A percentile compares a stretch with the other conserved stretches of the same genome.
Conservation (phyloP, 345 rosid genomes). For the Litchi chinensis region DNA sequence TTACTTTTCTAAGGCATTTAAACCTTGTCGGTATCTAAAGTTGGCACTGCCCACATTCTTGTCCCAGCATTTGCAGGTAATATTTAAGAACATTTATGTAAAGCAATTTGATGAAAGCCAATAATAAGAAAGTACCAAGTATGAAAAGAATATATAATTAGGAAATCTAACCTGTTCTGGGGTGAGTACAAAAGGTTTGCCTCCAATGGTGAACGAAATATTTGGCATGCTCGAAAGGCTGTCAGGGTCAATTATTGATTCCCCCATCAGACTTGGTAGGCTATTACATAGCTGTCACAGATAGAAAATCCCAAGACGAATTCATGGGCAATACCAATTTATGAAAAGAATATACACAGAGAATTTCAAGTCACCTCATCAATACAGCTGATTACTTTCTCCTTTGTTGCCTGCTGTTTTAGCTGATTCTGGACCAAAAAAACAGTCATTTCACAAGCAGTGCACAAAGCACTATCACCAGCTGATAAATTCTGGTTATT, state of each 20-base stretch:
- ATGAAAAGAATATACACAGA: background rate
- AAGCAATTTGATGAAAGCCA: background rate
- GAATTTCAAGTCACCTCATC: slow-evolving; percentile 41
- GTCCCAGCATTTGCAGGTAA: background rate
- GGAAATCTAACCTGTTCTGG: slow-evolving; percentile 61
- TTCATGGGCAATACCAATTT: background rate
- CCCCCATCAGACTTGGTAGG: slow-evolving; percentile 70
- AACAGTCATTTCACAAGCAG: slow-evolving; percentile 67
- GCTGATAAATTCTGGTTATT: slow-evolving; percentile 21
- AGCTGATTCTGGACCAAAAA: slow-evolving; percentile 73
- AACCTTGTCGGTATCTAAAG: background rate
- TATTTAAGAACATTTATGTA: background rate
- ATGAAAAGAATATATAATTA: background rate
- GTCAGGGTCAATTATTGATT: slow-evolving; percentile 55
- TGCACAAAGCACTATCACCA: slow-evolving; percentile 41
- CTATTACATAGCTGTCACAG: slow-evolving; percentile 61
- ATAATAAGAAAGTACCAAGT: background rate
- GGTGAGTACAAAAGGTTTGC: slow-evolving; percentile 56
- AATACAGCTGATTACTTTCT: slow-evolving; percentile 51
- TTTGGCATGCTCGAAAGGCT: slow-evolving; percentile 54
- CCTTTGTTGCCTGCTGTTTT: slow-evolving; percentile 55
- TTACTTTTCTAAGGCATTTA: background rate
- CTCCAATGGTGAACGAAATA: slow-evolving; percentile 64
- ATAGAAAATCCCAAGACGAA: background rate
- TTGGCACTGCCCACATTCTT: background rate